Evolutionary conservation across 257 asterid genomes (phyloP), one percentile per base, ranked within the genome.

Genomic region (Hygrophila difformis): DNA sequence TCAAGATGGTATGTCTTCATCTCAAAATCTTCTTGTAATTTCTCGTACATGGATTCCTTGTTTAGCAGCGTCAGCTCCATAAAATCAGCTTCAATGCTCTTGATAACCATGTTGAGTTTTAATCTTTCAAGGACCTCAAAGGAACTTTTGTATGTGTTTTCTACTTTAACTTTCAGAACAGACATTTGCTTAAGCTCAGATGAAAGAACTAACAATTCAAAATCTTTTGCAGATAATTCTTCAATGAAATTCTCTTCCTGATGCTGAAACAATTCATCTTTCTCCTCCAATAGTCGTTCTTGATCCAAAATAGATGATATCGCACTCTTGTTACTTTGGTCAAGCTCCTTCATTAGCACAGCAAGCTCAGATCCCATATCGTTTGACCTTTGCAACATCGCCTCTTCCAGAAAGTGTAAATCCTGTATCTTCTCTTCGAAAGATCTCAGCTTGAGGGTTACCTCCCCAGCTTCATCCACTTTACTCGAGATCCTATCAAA

Each of bases 311-410:
- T 71, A 43, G 94, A 68, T 52, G 49, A 64, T 28, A 70, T 20
- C 15, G 75, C 69, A 15, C 65, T 54, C 44, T 56, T 64, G 66
- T 78, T 78, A 58, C 84, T 80, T 42, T 60, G 69, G 64, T 80
- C 89, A 44, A 91, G 61, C 72, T 82, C 94, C 77, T 62, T 76
- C 80, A 80, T 71, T 46, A 91, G 55, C 51, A 39, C 43, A 18
- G 75, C 72, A 55, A 91, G 77, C 47, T 91, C 93, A 59, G 75
- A 77, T 24, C 96, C 95, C 59, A 91, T 68, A 64, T 67, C 73
- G 46, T 74, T 75, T 10, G 94, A 83, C 68, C 81, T 76, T 56
- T 75, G 76, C 71, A 86, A 64, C 94, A 86, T 82, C 64, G 68
- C 39, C 78, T 86, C 94, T 61, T 91, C 96, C 60, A 73, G 93